These are phyloP conservation scores for Glomus cerebriforme DNA, from an alignment of 192 early-diverging fungal genomes.

Conservation along the genomic window DNA sequence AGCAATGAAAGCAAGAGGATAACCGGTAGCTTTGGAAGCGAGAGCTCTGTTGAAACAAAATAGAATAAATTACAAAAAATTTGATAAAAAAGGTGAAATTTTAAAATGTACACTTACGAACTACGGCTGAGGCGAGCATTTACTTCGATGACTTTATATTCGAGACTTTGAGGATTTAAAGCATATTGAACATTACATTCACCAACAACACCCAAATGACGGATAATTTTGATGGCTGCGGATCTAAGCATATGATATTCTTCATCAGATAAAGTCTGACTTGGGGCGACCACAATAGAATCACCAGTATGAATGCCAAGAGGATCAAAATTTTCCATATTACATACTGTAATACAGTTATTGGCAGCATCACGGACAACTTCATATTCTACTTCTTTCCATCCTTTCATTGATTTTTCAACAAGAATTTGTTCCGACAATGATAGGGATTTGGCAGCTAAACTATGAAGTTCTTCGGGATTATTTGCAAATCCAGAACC, in stretches of 20 bases:
- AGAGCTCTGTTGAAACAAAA: constrained; percentile 72
- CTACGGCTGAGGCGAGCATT: constrained; percentile 91
- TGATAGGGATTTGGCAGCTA: constrained; percentile 88
- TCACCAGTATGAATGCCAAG: constrained; percentile 99
- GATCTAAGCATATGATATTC: constrained; percentile 99
- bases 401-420: constrained; percentile 98
- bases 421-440: constrained; percentile 93
- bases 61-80: not conserved
- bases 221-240: constrained; percentile 94
- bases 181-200: constrained; percentile 99
- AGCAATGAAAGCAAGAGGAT: constrained; percentile 97
- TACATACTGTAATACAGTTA: constrained; percentile 99
- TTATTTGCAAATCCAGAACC: constrained; percentile 97
- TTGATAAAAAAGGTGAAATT: constrained; percentile 5
- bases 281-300: constrained; percentile 97
- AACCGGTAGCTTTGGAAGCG: constrained; percentile 97
- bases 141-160: constrained; percentile 99
- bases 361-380: constrained; percentile 92
- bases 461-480: constrained; percentile 75
- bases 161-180: constrained; percentile 89
- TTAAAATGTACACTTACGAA: constrained; percentile 4
- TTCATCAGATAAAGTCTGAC: constrained; percentile 95
- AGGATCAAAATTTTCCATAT: constrained; percentile 99
- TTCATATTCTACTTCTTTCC: constrained; percentile 99
- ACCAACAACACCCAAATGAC: constrained; percentile 97